phyloP scores from a whole-genome alignment of 176 grass and related monocot genomes.

The Canna indica region DNA sequence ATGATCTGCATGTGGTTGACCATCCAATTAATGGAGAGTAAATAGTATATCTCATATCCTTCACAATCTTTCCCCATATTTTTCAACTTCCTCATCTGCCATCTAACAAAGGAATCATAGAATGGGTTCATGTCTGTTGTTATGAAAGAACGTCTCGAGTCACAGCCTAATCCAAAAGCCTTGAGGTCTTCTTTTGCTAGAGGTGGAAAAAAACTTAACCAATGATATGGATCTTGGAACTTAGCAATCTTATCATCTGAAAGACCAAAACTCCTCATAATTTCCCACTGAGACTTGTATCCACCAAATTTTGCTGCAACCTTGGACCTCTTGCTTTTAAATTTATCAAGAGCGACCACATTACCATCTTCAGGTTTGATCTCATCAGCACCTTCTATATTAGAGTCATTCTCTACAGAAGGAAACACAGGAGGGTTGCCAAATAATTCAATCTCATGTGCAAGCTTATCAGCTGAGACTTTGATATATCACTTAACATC shows the following conservation, averaged over 20 bases:
- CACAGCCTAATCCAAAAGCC: slow-evolving; percentile 54
- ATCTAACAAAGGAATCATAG: slow-evolving; percentile 67
- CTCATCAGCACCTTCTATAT: too few species aligned
- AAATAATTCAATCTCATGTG: slow-evolving; percentile 39
- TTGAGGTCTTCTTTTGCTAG: slow-evolving; percentile 45
- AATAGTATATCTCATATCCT: slow-evolving; percentile 58
- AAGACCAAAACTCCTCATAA: slow-evolving; percentile 53
- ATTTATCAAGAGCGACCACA: too few species aligned
- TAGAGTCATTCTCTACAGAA: too few species aligned
- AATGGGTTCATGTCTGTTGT: slow-evolving; percentile 61
- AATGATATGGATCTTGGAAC: slow-evolving; percentile 62
- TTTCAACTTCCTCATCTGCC: too few species aligned
- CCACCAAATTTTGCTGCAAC: too few species aligned
- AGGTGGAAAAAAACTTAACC: slow-evolving; percentile 47
- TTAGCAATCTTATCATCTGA: slow-evolving; percentile 43
- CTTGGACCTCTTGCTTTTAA: too few species aligned
- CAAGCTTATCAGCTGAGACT: slow-evolving; percentile 59
- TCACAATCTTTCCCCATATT: slow-evolving; percentile 59
- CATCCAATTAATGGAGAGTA: slow-evolving; percentile 76
- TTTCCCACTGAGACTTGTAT: slow-evolving; percentile 65
- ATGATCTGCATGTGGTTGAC: too few species aligned
- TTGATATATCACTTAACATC: too few species aligned
- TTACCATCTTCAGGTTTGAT: too few species aligned
- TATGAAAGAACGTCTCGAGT: slow-evolving; percentile 62
- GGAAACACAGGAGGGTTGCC: slow-evolving; percentile 57